These are phyloP conservation scores for Neofusicoccum parvum DNA, from an alignment of 2,329 filamentous ascomycete genomes.

Conservation along the genomic window DNA sequence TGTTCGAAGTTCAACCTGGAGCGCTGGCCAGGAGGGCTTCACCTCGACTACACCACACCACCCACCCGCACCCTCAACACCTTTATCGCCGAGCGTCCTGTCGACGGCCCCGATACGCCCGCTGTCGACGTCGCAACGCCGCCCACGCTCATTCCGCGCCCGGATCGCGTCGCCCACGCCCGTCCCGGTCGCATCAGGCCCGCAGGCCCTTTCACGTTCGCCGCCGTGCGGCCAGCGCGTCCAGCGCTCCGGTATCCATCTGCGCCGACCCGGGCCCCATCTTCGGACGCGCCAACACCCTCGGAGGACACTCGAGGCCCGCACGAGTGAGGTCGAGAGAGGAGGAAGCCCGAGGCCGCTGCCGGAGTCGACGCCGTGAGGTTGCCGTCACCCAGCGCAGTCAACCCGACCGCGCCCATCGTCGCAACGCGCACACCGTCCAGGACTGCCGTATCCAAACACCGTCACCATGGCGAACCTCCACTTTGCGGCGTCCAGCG, in stretches of 20 bases:
- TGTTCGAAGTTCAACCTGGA: slow-evolving; percentile 18
- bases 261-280: slow-evolving; percentile 14
- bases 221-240: slow-evolving; percentile 30
- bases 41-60: slow-evolving; percentile 4
- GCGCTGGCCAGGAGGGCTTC: slow-evolving; percentile 11
- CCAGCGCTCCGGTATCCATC: slow-evolving; percentile 33
- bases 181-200: slow-evolving; percentile 22
- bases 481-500: slow-evolving; percentile 86
- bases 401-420: neutral
- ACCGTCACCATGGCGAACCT: slow-evolving; percentile 72
- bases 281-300: neutral
- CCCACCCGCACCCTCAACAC: slow-evolving; percentile 30
- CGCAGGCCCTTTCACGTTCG: slow-evolving; percentile 29
- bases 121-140: slow-evolving; percentile 31
- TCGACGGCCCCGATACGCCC: slow-evolving; percentile 29
- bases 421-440: neutral
- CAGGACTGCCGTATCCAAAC: neutral
- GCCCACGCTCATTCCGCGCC: slow-evolving; percentile 20
- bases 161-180: slow-evolving; percentile 18
- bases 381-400: slow-evolving; percentile 10
- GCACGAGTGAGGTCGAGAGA: slow-evolving; percentile 10
- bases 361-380: slow-evolving; percentile 6
- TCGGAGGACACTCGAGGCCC: neutral
- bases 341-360: slow-evolving; percentile 9
- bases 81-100: slow-evolving; percentile 37